Base-by-base conservation (phyloP, 1,284 basidiomycete species). In the Pascua guehoae region DNA sequence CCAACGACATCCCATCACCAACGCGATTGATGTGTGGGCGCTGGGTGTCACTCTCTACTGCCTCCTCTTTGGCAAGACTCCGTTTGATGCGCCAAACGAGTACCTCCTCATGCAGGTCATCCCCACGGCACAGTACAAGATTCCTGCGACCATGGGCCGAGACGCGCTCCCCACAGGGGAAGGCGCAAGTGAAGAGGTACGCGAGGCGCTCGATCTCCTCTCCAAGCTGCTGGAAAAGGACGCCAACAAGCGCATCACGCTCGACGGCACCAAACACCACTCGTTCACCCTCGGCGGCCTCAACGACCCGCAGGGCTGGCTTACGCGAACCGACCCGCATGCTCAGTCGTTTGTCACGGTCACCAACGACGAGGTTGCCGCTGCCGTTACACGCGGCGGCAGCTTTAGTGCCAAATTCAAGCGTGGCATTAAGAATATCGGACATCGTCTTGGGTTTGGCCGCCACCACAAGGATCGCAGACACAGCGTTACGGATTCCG, bases 11-110 rank as follows among this genome's bases (percentile, higher is more conserved):
- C 82, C 83, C 1, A 89, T 98, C 62, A 95, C 93, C 41, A 93
- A 95, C 72, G 88, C 92, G 5, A 96, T 98, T 72, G 96, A 99
- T 70, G 85, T 98, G n/a, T 99, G 95, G 95, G 94, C 96, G 0
- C 83, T 99, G 9, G 96, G 96, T n/a, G 89, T 98, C 40, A 98
- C 96, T 1, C 80, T 98, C 12, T 98, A 93, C 78, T 96, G 93
- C 70, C 83, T 98, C 46, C 82, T 98, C 2, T 98, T 97, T 66
- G 96, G 92, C 24, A 80, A 79, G 53, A 83, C 86, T 8, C 91
- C 91, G 1, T 92, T 86, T 78, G 66, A 83, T 73, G 76, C 82
- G 45, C 79, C 83, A 58, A 81, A 83, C 64, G 91, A 94, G 77
- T 96, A 85, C 72, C 83, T 84, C 45, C 80, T 98, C 46, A 97